phyloP scores from a whole-genome alignment of 148 eudicot species.

The Vaccinium myrtillus region DNA sequence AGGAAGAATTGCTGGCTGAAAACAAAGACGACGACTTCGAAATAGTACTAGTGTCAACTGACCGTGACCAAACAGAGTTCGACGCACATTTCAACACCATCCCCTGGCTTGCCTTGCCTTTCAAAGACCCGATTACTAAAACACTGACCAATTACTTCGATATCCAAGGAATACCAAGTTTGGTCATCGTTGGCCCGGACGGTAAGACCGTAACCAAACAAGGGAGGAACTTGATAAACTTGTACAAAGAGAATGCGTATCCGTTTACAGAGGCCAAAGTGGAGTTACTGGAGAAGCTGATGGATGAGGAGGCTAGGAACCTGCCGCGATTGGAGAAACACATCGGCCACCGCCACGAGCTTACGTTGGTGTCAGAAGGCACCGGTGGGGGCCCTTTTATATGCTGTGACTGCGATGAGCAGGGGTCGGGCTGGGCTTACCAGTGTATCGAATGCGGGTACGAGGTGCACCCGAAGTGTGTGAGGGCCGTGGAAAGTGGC shows the following conservation, averaged over 20 bases:
- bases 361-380: constrained; percentile 56
- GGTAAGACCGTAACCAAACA: constrained; percentile 62
- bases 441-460: constrained; percentile 73
- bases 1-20: constrained; percentile 25
- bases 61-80: constrained; percentile 42
- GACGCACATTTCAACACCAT: constrained; percentile 40
- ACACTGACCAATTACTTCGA: constrained; percentile 53
- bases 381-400: constrained; percentile 73
- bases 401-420: constrained; percentile 74
- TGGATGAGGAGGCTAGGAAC: constrained; percentile 55
- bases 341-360: constrained; percentile 56
- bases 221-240: constrained; percentile 60
- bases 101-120: constrained; percentile 77
- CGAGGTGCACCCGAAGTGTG: constrained; percentile 75
- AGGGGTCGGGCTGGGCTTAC: constrained; percentile 74
- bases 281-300: constrained; percentile 42
- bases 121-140: constrained; percentile 41
- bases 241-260: constrained; percentile 64
- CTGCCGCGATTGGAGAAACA: constrained; percentile 46
- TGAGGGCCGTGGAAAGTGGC: constrained; percentile 26
- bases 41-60: constrained; percentile 56
- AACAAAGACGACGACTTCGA: constrained; percentile 43
- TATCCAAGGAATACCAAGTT: constrained; percentile 52
- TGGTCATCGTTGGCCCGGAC: constrained; percentile 58
- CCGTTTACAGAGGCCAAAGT: constrained; percentile 58